Conservation (phyloP, 2,329 filamentous ascomycete genomes). For the Xylaria polymorpha region DNA sequence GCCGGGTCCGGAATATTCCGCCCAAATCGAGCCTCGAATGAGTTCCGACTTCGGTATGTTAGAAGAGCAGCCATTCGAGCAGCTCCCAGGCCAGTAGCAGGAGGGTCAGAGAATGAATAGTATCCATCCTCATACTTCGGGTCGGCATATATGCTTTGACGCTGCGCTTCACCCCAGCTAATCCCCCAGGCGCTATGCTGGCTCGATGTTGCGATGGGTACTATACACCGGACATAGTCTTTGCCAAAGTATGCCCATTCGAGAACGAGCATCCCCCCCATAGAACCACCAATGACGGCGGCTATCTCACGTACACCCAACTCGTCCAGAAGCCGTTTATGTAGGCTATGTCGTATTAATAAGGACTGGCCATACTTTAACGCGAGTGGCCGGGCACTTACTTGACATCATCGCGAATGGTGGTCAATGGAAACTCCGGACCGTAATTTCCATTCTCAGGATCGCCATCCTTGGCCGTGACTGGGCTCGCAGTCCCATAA, state of each 20-base stretch:
- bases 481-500: slow-evolving; percentile 87
- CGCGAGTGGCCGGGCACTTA: slow-evolving; percentile 58
- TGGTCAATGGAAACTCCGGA: slow-evolving; percentile 95
- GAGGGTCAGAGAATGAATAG: slow-evolving; percentile 88
- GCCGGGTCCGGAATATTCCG: slow-evolving; percentile 90
- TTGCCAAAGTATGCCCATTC: slow-evolving; percentile 93
- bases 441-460: slow-evolving; percentile 81
- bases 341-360: slow-evolving; percentile 66
- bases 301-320: slow-evolving; percentile 82
- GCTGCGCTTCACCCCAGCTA: slow-evolving; percentile 88
- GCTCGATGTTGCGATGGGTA: slow-evolving; percentile 87
- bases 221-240: slow-evolving; percentile 82
- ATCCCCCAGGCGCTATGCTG: slow-evolving; percentile 91
- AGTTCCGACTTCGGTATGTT: slow-evolving; percentile 96
- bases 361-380: slow-evolving; percentile 39
- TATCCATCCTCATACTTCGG: slow-evolving; percentile 99
- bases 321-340: slow-evolving; percentile 83
- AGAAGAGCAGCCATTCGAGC: slow-evolving; percentile 96
- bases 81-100: slow-evolving; percentile 86
- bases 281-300: slow-evolving; percentile 83
- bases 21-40: slow-evolving; percentile 94
- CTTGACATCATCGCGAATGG: slow-evolving; percentile 95
- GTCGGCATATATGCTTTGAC: slow-evolving; percentile 96
- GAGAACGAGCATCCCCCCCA: slow-evolving; percentile 90
- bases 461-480: slow-evolving; percentile 88